These are phyloP conservation scores for Phylloporus arenicola DNA, from an alignment of 768 basidiomycete species.

Conservation along the genomic window DNA sequence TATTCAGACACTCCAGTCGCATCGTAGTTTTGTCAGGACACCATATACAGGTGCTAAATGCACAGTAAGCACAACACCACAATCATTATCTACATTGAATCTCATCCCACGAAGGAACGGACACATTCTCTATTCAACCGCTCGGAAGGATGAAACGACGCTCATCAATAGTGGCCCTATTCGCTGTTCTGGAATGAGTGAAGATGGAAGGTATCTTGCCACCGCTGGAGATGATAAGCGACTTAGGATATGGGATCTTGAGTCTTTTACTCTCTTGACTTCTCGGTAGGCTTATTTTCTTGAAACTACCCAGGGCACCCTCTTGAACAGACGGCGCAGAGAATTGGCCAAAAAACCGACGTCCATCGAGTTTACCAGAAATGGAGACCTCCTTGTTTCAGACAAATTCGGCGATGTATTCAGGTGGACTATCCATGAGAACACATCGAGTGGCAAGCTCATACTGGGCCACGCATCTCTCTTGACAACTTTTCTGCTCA, in stretches of 20 bases:
- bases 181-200: constrained; percentile 51
- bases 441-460: constrained; percentile 62
- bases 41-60: constrained; percentile 56
- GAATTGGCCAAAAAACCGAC: constrained; percentile 84
- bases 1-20: constrained; percentile 36
- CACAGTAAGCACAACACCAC: constrained; percentile 37
- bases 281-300: constrained; percentile 44
- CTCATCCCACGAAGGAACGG: constrained; percentile 43
- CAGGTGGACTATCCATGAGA: constrained; percentile 60
- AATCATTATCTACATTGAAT: constrained; percentile 3
- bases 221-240: constrained; percentile 77
- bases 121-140: constrained; percentile 42
- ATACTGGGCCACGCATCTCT: constrained; percentile 87
- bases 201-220: constrained; percentile 43
- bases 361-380: constrained; percentile 53
- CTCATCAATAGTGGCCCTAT: constrained; percentile 51
- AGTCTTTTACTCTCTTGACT: constrained; percentile 50
- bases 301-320: background rate
- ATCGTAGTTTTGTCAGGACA: constrained; percentile 52
- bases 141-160: constrained; percentile 27
- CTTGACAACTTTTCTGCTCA: constrained; percentile 67
- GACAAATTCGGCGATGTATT: constrained; percentile 97
- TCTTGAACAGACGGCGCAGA: constrained; percentile 34
- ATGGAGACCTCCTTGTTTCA: constrained; percentile 68
- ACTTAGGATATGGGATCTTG: constrained; percentile 69